phyloP scores from a whole-genome alignment of 805 yeast species.

The Wickerhamiella shivajii region DNA sequence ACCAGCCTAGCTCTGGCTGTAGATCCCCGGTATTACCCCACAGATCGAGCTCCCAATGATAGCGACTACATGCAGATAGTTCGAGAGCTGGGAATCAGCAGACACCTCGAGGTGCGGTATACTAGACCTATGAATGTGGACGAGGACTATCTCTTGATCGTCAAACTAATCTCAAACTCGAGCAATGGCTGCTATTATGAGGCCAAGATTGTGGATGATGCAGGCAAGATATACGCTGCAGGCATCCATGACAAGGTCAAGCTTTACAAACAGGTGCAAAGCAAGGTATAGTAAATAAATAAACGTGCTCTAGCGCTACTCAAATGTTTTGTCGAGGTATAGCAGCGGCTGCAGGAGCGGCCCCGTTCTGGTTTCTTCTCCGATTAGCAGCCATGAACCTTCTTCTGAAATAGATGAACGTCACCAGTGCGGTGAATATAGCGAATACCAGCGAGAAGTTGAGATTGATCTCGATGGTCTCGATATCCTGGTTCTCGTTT shows the following conservation, averaged over 20 bases:
- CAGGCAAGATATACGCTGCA: constrained; percentile 14
- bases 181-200: constrained; percentile 16
- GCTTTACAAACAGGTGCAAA: neutral
- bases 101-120: constrained; percentile 7
- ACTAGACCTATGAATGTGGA: constrained; percentile 6
- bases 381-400: too few relatives aligned
- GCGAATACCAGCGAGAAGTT: too few relatives aligned
- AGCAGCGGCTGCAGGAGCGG: too few relatives aligned
- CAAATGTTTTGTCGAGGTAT: too few relatives aligned
- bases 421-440: too few relatives aligned
- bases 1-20: constrained; percentile 16
- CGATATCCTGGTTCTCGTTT: too few relatives aligned
- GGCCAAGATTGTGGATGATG: constrained; percentile 14
- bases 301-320: too few relatives aligned
- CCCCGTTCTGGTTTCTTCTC: too few relatives aligned
- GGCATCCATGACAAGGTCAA: constrained; percentile 24
- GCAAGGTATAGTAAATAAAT: constrained; percentile 7
- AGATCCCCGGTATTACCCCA: constrained; percentile 19
- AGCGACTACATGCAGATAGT: constrained; percentile 10
- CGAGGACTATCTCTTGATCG: constrained; percentile 1
- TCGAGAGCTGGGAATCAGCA: neutral
- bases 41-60: constrained; percentile 3
- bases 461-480: too few relatives aligned
- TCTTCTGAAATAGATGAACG: too few relatives aligned
- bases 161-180: constrained; percentile 16